These are phyloP conservation scores for Excoecaria cochinchinensis DNA, from an alignment of 345 rosid genomes.

Conservation along the genomic window DNA sequence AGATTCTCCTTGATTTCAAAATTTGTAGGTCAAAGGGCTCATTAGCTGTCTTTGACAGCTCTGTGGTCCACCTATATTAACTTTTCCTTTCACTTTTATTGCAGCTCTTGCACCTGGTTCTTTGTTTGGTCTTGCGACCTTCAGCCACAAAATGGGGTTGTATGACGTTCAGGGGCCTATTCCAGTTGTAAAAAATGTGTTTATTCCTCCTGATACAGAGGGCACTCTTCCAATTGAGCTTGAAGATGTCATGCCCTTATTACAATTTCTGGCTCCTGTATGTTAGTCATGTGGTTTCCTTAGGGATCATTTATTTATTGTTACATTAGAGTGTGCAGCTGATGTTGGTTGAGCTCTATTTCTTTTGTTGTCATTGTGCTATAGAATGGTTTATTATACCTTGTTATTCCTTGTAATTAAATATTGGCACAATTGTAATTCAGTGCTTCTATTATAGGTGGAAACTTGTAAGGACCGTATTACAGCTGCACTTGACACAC, in stretches of 20 bases:
- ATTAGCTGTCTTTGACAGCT: slow-evolving; percentile 4
- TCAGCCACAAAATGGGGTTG: slow-evolving; percentile 87
- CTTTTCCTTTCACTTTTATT: slow-evolving; percentile 11
- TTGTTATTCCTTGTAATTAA: not conserved
- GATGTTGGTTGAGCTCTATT: not conserved
- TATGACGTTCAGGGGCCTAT: slow-evolving; percentile 98
- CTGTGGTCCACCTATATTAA: slow-evolving; percentile 12
- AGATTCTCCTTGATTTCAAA: not conserved
- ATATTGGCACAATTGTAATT: slow-evolving; percentile 12
- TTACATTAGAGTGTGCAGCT: not conserved
- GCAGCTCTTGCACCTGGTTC: slow-evolving; percentile 90
- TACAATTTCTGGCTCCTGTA: slow-evolving; percentile 93
- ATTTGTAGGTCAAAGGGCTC: slow-evolving; percentile 15
- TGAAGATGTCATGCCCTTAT: slow-evolving; percentile 91
- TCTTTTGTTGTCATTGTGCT: not conserved
- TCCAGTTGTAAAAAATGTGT: slow-evolving; percentile 81
- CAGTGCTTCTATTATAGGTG: not conserved
- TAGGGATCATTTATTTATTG: not conserved
- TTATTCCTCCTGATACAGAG: slow-evolving; percentile 72
- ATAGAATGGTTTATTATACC: not conserved
- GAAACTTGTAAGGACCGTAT: slow-evolving; percentile 81
- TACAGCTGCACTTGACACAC: slow-evolving; percentile 89
- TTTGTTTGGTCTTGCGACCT: slow-evolving; percentile 87
- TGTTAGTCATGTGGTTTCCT: slow-evolving; percentile 17
- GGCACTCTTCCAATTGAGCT: slow-evolving; percentile 66